Evolutionary conservation across 345 rosid genomes (phyloP), one percentile per base, ranked within the genome.

Genomic region (Populus deltoides): DNA sequence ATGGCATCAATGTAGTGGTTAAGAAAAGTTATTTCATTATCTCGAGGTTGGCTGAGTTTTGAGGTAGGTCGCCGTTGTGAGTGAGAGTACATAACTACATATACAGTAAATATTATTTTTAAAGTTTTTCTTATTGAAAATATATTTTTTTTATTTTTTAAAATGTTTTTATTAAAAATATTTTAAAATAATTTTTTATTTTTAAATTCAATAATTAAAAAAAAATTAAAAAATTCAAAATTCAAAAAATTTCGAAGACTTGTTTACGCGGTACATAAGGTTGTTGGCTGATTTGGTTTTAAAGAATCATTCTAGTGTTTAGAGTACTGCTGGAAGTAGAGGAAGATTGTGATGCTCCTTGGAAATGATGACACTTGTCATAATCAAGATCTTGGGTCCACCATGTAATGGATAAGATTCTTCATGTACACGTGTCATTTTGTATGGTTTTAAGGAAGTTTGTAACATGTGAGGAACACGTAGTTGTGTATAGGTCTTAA

Each of bases 21-120:
- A 29, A 13, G 29, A 38, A 81, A 86, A 83, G 89, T 81, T 13
- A 20, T 73, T 43, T 41, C 74, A 70, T 85, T 75, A 92, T 80
- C 90, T 84, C 83, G 93, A 90, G 94, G 94, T 71, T 85, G 82
- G 73, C 72, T 85, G 72, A 76, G 83, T 67, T 81, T 85, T 77
- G 59, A 8, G 81, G 73, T 75, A 85, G 87, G 80, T 7, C 86
- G 76, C 10, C 10, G 70, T 38, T 24, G 43, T 3, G 20, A 24
- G 9, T 2, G 3, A 27, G 79, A 6, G 8, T 39, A 38, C 9
- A 8, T 31, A 2, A 6, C 1, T 39, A 38, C 9, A 8, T 31
- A 2, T 3, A 33, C 35, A 33, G 35, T 33, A 33, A 33, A 33
- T 4, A 4, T 33, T 4, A 33, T 4, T 33, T 33, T 33, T 33